These are phyloP conservation scores for Podila epigama DNA, from an alignment of 192 early-diverging fungal species.

Conservation along the genomic window DNA sequence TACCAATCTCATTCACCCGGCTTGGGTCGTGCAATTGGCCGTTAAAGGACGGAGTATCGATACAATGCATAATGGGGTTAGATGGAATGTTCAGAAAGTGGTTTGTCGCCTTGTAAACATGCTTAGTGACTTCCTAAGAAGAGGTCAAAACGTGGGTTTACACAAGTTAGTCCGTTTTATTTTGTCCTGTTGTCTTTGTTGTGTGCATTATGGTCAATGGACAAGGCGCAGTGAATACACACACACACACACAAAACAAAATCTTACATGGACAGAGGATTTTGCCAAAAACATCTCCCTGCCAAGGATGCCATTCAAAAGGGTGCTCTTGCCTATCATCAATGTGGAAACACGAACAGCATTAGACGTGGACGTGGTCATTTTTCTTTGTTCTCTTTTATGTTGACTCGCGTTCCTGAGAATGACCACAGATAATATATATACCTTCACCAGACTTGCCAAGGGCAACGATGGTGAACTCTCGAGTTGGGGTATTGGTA, in stretches of 20 bases:
- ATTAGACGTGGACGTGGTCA: too few relatives aligned
- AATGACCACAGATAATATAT: neutral
- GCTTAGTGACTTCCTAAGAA: constrained; percentile 49
- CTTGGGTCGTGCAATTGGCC: constrained; percentile 42
- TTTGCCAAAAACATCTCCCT: constrained; percentile 51
- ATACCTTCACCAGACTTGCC: constrained; percentile 47
- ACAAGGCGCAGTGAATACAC: neutral
- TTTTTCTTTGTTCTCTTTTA: too few relatives aligned
- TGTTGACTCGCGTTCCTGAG: neutral
- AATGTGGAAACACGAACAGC: too few relatives aligned
- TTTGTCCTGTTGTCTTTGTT: too few relatives aligned
- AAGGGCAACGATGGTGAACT: constrained; percentile 39
- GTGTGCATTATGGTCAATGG: too few relatives aligned
- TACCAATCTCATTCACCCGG: constrained; percentile 29
- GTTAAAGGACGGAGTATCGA: constrained; percentile 54
- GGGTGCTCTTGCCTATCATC: constrained; percentile 57
- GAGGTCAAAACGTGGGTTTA: neutral
- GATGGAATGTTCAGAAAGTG: constrained; percentile 46
- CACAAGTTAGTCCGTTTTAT: too few relatives aligned
- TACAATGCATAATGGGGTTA: constrained; percentile 50
- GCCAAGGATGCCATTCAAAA: constrained; percentile 55
- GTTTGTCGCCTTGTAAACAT: constrained; percentile 29
- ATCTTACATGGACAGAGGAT: constrained; percentile 50
- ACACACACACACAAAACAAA: neutral
- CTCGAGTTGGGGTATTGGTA: constrained; percentile 10